Conservation (phyloP, 352 stramenopile species). For the Discostella stelligera region DNA sequence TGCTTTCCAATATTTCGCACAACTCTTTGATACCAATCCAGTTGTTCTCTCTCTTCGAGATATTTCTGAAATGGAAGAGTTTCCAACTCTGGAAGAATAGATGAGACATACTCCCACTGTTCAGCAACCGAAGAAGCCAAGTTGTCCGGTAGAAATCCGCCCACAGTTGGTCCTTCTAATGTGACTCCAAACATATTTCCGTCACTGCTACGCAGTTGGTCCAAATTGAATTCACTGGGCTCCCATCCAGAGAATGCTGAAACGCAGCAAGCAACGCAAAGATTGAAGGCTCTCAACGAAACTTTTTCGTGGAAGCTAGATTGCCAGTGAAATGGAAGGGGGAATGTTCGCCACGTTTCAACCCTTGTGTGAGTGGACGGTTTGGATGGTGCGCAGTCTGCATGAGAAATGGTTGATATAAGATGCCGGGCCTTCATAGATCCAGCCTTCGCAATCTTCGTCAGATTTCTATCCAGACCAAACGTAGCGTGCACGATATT, state of each 20-base stretch:
- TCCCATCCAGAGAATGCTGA: slow-evolving; percentile 80
- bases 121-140: slow-evolving; percentile 33
- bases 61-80: slow-evolving; percentile 34
- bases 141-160: slow-evolving; percentile 45
- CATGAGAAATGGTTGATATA: slow-evolving; percentile 46
- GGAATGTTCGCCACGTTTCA: slow-evolving; percentile 46
- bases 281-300: slow-evolving; percentile 68
- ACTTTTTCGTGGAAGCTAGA: slow-evolving; percentile 49
- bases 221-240: slow-evolving; percentile 65
- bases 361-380: neutral
- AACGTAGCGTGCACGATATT: slow-evolving; percentile 28
- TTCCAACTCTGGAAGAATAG: slow-evolving; percentile 52
- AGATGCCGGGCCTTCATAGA: slow-evolving; percentile 29
- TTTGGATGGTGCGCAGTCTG: slow-evolving; percentile 15
- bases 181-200: slow-evolving; percentile 72
- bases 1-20: slow-evolving; percentile 48
- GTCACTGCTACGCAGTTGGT: slow-evolving; percentile 50
- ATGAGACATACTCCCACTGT: slow-evolving; percentile 58
- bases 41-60: slow-evolving; percentile 42
- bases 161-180: slow-evolving; percentile 49
- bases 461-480: slow-evolving; percentile 17
- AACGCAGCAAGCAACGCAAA: slow-evolving; percentile 72
- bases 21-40: slow-evolving; percentile 61
- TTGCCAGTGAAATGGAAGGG: slow-evolving; percentile 66
- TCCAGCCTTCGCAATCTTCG: slow-evolving; percentile 18